Conservation (phyloP, 2,329 filamentous ascomycete species). For the Fusarium pseudonygamai region DNA sequence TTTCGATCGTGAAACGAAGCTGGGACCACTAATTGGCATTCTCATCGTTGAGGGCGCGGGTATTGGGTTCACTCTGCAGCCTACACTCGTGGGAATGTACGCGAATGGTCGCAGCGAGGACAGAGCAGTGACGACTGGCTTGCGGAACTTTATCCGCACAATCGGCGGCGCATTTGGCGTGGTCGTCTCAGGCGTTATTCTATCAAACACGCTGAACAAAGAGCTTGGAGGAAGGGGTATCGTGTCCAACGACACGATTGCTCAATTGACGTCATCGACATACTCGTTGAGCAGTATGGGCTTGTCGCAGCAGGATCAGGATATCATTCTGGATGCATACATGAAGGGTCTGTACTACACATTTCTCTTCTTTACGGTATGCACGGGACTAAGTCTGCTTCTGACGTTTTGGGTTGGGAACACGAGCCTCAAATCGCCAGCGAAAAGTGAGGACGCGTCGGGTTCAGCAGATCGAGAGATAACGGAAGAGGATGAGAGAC, state of each 20-base stretch:
- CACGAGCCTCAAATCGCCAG: background rate
- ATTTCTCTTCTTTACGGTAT: background rate
- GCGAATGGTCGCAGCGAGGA: background rate
- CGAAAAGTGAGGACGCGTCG: background rate
- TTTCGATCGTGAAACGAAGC: background rate
- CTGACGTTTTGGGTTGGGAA: conserved; percentile 1
- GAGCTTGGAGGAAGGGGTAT: background rate
- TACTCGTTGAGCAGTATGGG: background rate
- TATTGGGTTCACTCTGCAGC: background rate
- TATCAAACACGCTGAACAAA: background rate
- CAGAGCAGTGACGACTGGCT: background rate
- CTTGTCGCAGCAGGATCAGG: background rate
- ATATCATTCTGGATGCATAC: background rate
- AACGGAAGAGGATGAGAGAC: background rate
- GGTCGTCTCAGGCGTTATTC: background rate
- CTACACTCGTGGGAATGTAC: background rate
- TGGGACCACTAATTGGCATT: background rate
- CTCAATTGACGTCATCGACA: background rate
- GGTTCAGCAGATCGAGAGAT: background rate
- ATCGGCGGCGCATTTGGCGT: conserved; percentile 10
- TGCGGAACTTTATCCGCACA: background rate
- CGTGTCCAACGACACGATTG: background rate
- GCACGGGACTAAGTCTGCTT: background rate
- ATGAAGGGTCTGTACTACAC: background rate
- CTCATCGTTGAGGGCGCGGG: background rate